Evolutionary conservation across 805 yeast species (phyloP).

Genomic region (Wickerhamomyces subpelliculosus): DNA sequence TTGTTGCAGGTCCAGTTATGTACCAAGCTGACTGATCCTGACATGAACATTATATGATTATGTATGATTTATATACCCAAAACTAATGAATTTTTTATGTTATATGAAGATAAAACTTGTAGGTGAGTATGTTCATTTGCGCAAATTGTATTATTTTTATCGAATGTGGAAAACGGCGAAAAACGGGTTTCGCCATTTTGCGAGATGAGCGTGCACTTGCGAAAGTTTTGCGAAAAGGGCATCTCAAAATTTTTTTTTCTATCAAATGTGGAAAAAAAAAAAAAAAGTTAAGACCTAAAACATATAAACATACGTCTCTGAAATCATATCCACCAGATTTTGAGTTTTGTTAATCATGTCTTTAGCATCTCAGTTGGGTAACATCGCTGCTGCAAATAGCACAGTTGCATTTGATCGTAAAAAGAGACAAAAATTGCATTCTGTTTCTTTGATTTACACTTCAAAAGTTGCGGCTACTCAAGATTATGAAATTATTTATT

Average conservation of each 20-base stretch:
- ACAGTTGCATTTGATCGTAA: constrained; percentile 82
- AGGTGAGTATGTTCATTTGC: too few species aligned
- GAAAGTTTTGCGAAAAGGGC: constrained; percentile 7
- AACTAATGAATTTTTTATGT: too few species aligned
- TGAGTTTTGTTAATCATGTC: constrained; percentile 25
- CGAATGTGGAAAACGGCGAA: not conserved
- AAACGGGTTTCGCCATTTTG: constrained; percentile 1
- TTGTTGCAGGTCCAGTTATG: too few species aligned
- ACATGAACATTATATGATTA: too few species aligned
- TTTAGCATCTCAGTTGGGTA: constrained; percentile 76
- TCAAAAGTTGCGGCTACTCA: constrained; percentile 88
- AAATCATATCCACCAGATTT: not conserved
- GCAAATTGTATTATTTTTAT: not conserved
- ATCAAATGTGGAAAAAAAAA: constrained; percentile 2
- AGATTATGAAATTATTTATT: constrained; percentile 78
- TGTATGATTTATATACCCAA: too few species aligned
- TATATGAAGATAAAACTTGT: too few species aligned
- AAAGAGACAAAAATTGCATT: constrained; percentile 77
- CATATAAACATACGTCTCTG: too few species aligned
- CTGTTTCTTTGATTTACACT: constrained; percentile 82
- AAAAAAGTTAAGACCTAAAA: not conserved
- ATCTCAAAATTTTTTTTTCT: constrained; percentile 9
- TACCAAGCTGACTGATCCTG: too few species aligned
- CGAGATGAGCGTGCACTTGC: too few species aligned
- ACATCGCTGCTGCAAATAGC: constrained; percentile 54